Percentiles rank a stretch among this genome's conserved stretches.
Evolutionary conservation across 768 basidiomycete species (phyloP).

Genomic region (Paxillus involutus): DNA sequence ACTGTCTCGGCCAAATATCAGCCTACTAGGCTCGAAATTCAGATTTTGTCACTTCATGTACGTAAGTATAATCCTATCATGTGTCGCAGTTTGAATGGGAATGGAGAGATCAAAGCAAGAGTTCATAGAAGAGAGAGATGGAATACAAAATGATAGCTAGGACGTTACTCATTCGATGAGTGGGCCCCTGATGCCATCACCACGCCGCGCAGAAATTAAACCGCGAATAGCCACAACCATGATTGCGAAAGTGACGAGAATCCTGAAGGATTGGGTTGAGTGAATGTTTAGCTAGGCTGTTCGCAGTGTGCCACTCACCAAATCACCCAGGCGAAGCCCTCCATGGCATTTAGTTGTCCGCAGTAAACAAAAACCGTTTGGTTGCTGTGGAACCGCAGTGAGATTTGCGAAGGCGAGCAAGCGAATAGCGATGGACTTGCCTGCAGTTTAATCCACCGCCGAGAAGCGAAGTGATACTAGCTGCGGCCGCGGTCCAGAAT

Average conservation of each 20-base stretch:
- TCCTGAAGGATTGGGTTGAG: conserved; percentile 38
- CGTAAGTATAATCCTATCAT: too few relatives aligned
- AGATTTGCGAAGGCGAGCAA: neutral
- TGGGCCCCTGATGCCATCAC: conserved; percentile 64
- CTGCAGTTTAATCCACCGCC: conserved; percentile 72
- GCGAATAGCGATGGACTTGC: conserved; percentile 33
- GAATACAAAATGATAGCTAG: neutral
- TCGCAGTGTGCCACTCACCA: conserved; percentile 45
- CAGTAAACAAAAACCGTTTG: conserved; percentile 59
- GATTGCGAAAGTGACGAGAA: conserved; percentile 61
- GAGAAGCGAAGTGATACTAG: conserved; percentile 62
- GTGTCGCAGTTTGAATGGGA: conserved; percentile 15
- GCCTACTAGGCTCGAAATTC: too few relatives aligned
- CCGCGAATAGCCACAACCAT: conserved; percentile 61
- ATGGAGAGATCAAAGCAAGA: neutral
- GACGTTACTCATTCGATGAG: conserved; percentile 37
- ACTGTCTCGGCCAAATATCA: too few relatives aligned
- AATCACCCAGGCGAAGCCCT: conserved; percentile 74
- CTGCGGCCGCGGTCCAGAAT: conserved; percentile 74
- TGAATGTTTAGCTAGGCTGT: neutral
- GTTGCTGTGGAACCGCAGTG: conserved; percentile 24
- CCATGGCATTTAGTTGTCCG: conserved; percentile 72
- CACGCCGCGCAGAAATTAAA: conserved; percentile 56
- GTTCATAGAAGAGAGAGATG: conserved; percentile 4
- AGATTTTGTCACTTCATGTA: too few relatives aligned